Evolutionary conservation across 371 early-diverging fungal genomes (phyloP).

Genomic region (Chytridiales sp.): DNA sequence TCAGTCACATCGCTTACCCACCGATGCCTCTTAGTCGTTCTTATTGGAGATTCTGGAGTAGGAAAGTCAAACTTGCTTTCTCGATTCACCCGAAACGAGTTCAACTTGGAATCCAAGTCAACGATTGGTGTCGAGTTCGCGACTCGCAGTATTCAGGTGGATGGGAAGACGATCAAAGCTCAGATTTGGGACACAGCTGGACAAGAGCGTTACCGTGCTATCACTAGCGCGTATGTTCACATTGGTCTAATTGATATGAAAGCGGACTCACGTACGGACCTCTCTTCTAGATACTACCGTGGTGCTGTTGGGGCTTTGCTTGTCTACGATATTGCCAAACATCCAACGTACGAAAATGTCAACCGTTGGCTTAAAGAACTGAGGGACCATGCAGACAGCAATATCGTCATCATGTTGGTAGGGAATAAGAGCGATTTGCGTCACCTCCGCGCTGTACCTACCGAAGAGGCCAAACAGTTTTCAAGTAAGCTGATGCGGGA

Average conservation of each 20-base stretch:
- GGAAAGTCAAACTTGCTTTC: constrained; percentile 99
- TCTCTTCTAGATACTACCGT: constrained; percentile 88
- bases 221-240: constrained; percentile 79
- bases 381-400: constrained; percentile 95
- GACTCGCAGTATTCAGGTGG: constrained; percentile 95
- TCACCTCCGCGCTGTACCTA: constrained; percentile 93
- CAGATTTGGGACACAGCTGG: constrained; percentile 99
- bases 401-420: constrained; percentile 98
- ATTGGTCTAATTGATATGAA: neutral
- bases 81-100: constrained; percentile 97
- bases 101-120: constrained; percentile 96
- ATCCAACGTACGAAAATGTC: constrained; percentile 92
- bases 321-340: constrained; percentile 98
- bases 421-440: constrained; percentile 99
- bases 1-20: constrained; percentile 1
- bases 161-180: constrained; percentile 96
- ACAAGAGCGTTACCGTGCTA: constrained; percentile 88
- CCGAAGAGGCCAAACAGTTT: constrained; percentile 95
- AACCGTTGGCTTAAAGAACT: constrained; percentile 98
- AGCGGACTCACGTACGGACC: neutral
- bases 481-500: constrained; percentile 62
- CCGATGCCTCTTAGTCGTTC: constrained; percentile 72
- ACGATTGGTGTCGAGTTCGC: constrained; percentile 99
- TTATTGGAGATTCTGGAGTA: constrained; percentile 99
- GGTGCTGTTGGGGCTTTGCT: constrained; percentile 99